These are phyloP conservation scores for Ophiostoma australiae DNA, from an alignment of 2,329 filamentous ascomycete species.

Conservation along the genomic window DNA sequence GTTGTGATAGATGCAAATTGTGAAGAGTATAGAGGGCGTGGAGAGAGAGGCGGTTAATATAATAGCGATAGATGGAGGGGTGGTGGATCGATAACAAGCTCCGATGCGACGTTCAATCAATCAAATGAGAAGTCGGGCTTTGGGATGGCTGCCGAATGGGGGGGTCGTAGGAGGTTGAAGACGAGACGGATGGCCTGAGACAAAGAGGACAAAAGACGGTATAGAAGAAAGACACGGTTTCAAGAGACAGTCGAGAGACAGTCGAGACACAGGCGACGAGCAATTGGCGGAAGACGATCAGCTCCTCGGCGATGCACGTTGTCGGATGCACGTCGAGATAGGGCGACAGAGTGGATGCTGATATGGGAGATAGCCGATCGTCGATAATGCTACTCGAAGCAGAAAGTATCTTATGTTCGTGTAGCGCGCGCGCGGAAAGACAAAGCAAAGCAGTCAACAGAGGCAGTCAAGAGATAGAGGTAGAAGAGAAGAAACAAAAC, in stretches of 20 bases:
- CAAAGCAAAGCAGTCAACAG: no score
- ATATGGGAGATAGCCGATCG: slow-evolving; percentile 10
- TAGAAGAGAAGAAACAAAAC: background rate
- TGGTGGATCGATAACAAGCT: background rate
- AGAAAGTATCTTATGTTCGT: no score
- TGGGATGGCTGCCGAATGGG: background rate
- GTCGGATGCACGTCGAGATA: slow-evolving; percentile 11
- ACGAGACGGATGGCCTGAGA: background rate
- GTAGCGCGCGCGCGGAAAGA: background rate
- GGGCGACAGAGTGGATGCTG: slow-evolving; percentile 10
- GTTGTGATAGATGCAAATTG: background rate
- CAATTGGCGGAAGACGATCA: background rate
- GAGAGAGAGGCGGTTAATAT: background rate
- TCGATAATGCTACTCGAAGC: background rate
- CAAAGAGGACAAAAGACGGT: background rate
- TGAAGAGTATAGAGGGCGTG: background rate
- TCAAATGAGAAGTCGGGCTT: background rate
- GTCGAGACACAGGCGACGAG: background rate
- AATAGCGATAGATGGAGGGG: background rate
- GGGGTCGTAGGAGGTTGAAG: background rate
- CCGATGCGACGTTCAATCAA: slow-evolving; percentile 10
- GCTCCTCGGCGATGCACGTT: background rate
- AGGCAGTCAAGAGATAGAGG: background rate
- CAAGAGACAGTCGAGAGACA: background rate
- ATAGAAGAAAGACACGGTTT: background rate